Evolutionary conservation across 768 basidiomycete genomes (phyloP), one percentile per base, ranked within the genome.

Genomic region (Kwoniella mangroviensis): DNA sequence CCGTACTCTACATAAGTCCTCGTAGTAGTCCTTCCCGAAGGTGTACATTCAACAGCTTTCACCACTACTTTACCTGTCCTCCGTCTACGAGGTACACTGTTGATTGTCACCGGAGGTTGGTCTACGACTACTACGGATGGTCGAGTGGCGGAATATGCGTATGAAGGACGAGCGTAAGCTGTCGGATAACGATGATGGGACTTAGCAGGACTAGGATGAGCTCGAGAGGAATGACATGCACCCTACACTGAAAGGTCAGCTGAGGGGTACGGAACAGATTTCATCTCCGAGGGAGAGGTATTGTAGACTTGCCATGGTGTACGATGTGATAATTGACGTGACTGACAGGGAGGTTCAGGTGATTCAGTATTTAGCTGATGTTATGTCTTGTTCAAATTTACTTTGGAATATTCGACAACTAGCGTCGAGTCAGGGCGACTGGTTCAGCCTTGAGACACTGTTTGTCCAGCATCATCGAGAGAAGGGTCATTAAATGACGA

Each of bases 1-100:
- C 58, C 58, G 43, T 60, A 60, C 41, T 60, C 58, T n/a, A 41
- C 34, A 43, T 60, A 22, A 19, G 58, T 60, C 41, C 41, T 60
- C 19, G 58, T 60, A n/a, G 40, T 34, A 43, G 34, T 60, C 41
- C 58, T 41, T 60, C 41, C 42, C 6, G 15, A 15, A 21, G 58
- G 58, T n/a, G 58, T 60, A 42, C 34, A 60, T 22, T 60, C 58
- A 5, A 43, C 41, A 4, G 58, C 13, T 22, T 60, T 60, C n/a
- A 60, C 58, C 2, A 60, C 58, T 7, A 60, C 41, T n/a, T 60
- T 60, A 3, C 58, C 58, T 21, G 34, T 60, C 17, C 58, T 15
- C 22, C 58, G 34, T 43, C 58, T 41, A 21, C 56, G 56, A 15
- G 58, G 42, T n/a, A 22, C n/a, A 42, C 41, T 26, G 21, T 34